Evolutionary conservation across 306 rosid species (phyloP).

Genomic region (Sicyos edulis): DNA sequence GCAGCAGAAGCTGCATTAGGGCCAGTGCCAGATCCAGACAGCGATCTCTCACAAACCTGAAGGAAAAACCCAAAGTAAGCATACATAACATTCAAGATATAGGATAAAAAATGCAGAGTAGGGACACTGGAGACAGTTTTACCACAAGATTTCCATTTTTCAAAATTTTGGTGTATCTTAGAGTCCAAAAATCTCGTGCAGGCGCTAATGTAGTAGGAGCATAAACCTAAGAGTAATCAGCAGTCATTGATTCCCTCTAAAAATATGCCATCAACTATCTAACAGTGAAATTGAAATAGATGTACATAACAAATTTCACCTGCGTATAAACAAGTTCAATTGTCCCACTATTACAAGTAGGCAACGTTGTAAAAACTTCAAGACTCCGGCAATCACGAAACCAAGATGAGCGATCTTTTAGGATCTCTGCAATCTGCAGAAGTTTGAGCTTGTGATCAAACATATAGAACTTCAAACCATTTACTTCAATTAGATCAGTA

Average conservation of each 20-base stretch:
- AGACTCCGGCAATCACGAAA: slow-evolving; percentile 96
- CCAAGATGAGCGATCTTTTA: slow-evolving; percentile 97
- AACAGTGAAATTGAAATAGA: neutral
- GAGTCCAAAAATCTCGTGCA: slow-evolving; percentile 97
- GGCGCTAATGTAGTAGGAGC: slow-evolving; percentile 95
- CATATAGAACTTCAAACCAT: neutral
- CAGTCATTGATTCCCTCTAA: neutral
- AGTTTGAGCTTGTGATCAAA: neutral
- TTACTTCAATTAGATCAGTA: neutral
- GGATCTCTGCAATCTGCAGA: slow-evolving; percentile 82
- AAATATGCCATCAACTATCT: neutral
- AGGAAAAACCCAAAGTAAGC: neutral
- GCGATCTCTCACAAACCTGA: slow-evolving; percentile 91
- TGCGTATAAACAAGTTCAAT: slow-evolving; percentile 87
- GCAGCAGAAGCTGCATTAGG: slow-evolving; percentile 66
- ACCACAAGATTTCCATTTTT: slow-evolving; percentile 95
- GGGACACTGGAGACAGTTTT: slow-evolving; percentile 21
- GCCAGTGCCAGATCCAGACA: slow-evolving; percentile 86
- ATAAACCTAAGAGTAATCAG: slow-evolving; percentile 45
- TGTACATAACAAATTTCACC: slow-evolving; percentile 34
- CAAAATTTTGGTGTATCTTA: slow-evolving; percentile 75
- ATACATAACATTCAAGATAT: neutral
- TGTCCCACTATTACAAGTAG: slow-evolving; percentile 86
- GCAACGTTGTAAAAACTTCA: slow-evolving; percentile 81
- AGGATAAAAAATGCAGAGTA: neutral